Percentiles rank a stretch among this genome's conserved stretches.
Evolutionary conservation across 805 yeast species (phyloP).

Genomic region (Cyberlindnera saturnus): DNA sequence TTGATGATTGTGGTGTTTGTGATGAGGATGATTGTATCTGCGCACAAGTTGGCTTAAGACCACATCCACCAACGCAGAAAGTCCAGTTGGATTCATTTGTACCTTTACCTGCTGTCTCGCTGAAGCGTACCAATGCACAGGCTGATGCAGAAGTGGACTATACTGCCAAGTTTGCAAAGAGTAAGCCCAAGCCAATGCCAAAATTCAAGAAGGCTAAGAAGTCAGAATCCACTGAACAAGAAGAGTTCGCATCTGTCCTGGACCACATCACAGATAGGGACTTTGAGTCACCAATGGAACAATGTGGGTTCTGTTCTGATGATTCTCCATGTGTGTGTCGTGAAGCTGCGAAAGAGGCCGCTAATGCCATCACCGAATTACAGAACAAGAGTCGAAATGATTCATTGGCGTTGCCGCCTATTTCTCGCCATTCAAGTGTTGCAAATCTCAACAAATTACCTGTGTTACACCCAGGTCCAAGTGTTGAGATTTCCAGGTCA

Average conservation of each 20-base stretch:
- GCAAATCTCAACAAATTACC: conserved; percentile 38
- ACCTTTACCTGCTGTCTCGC: conserved; percentile 65
- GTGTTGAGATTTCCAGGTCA: conserved; percentile 40
- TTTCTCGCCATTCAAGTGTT: conserved; percentile 25
- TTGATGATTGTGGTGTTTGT: conserved; percentile 54
- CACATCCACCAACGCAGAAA: conserved; percentile 18
- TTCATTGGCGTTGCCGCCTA: conserved; percentile 32
- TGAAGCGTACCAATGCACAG: conserved; percentile 32
- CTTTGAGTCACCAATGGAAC: conserved; percentile 51
- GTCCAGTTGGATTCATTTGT: conserved; percentile 27
- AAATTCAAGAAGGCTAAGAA: conserved; percentile 14
- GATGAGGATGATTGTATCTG: conserved; percentile 64
- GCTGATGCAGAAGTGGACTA: conserved; percentile 45
- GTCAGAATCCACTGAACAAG: conserved; percentile 3
- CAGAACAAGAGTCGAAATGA: conserved; percentile 10
- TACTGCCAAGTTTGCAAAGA: conserved; percentile 41
- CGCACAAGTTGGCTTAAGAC: conserved; percentile 33
- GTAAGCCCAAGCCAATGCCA: conserved; percentile 23
- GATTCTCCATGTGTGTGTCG: conserved; percentile 90
- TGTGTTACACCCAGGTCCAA: conserved; percentile 61
- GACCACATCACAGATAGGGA: conserved; percentile 27
- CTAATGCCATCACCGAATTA: conserved; percentile 27
- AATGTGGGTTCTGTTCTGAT: conserved; percentile 92
- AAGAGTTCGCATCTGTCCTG: conserved; percentile 16
- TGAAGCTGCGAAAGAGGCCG: conserved; percentile 50